A percentile compares a stretch with the other conserved stretches of the same genome.
phyloP scores from a whole-genome alignment of 331 rosid genomes.

The Pyrus hybrid region DNA sequence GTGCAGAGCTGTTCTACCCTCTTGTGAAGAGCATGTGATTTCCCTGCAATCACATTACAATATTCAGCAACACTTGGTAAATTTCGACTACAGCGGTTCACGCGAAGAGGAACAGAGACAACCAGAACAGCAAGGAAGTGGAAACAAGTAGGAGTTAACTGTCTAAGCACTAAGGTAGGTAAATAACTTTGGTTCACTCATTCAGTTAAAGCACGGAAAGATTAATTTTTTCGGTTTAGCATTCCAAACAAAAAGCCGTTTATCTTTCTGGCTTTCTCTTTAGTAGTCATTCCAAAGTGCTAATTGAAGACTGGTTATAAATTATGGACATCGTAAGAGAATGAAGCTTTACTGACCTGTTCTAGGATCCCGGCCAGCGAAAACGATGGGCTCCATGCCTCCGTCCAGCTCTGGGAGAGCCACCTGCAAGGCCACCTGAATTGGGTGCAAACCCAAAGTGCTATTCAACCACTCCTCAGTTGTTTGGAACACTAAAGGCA shows the following conservation, averaged over 20 bases:
- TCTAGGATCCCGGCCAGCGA: slow-evolving; percentile 90
- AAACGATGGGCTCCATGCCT: slow-evolving; percentile 96
- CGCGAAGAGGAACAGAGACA: neutral
- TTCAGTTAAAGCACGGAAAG: neutral
- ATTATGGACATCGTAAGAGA: neutral
- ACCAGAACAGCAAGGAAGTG: neutral
- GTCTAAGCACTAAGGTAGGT: neutral
- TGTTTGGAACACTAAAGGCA: slow-evolving; percentile 92
- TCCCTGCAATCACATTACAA: slow-evolving; percentile 47
- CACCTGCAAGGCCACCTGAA: slow-evolving; percentile 96
- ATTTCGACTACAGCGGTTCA: neutral
- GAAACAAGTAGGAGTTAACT: neutral
- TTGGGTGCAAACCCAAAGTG: slow-evolving; percentile 90
- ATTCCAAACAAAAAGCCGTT: neutral
- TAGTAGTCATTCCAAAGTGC: neutral
- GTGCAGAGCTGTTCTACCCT: slow-evolving; percentile 94
- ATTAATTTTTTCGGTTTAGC: neutral
- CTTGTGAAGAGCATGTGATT: slow-evolving; percentile 96
- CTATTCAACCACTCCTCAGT: slow-evolving; percentile 98
- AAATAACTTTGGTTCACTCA: neutral
- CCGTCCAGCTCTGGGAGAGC: slow-evolving; percentile 98
- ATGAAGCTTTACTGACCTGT: slow-evolving; percentile 43
- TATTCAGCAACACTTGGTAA: neutral
- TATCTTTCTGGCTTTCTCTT: neutral
- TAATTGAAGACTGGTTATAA: neutral